Evolutionary conservation across 768 basidiomycete species (phyloP).

Genomic region (Tremella mesenterica): DNA sequence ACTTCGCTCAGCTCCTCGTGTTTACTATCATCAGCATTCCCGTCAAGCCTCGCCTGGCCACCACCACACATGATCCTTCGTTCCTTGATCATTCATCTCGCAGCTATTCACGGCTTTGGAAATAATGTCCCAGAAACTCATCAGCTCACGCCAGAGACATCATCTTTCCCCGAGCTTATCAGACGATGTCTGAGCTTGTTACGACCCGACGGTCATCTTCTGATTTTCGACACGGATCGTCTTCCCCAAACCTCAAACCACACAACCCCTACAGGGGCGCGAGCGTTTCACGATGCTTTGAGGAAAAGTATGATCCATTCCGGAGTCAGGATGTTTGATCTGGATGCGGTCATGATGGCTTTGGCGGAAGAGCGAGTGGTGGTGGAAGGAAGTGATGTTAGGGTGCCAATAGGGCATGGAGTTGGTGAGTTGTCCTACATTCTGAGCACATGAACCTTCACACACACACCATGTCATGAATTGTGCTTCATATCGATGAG

Average conservation of each 20-base stretch:
- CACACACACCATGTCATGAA: too few species aligned
- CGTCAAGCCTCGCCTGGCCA: too few species aligned
- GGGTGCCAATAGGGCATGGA: slow-evolving; percentile 15
- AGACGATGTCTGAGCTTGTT: slow-evolving; percentile 3
- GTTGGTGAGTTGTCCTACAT: slow-evolving; percentile 6
- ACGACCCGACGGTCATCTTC: slow-evolving; percentile 12
- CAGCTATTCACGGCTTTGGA: too few species aligned
- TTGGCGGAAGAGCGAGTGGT: slow-evolving; percentile 1
- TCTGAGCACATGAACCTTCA: background rate
- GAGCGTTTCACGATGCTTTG: slow-evolving; percentile 12
- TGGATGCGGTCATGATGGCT: slow-evolving; percentile 1
- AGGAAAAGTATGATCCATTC: background rate
- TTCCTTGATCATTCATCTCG: too few species aligned
- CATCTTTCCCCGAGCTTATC: slow-evolving; percentile 10
- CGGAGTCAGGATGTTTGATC: slow-evolving; percentile 8
- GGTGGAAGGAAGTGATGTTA: slow-evolving; percentile 9
- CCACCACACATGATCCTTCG: too few species aligned
- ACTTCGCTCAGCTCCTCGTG: too few species aligned
- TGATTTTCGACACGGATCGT: slow-evolving; percentile 16
- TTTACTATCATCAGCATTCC: too few species aligned
- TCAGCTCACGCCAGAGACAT: slow-evolving; percentile 2
- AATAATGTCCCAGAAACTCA: background rate
- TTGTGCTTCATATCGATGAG: too few species aligned
- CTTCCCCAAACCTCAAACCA: slow-evolving; percentile 3
- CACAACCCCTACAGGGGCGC: background rate